Percentiles rank a stretch among this genome's conserved stretches.
phyloP scores from a whole-genome alignment of 495 filamentous ascomycete genomes.

The Jackrogersella multiformis region DNA sequence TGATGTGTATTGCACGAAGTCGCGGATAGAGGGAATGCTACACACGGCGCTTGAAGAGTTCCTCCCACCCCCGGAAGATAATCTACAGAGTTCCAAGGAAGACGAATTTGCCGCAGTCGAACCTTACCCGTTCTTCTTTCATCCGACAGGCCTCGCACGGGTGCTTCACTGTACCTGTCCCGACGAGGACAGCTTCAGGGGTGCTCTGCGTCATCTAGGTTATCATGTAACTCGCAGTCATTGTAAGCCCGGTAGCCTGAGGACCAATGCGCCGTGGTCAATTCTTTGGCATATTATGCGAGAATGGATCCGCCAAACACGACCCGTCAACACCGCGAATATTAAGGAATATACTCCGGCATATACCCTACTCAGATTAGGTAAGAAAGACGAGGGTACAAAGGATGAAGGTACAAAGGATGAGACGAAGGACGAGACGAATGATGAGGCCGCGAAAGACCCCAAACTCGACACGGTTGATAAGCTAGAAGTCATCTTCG shows the following conservation, averaged over 20 bases:
- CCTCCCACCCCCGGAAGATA: conserved; percentile 49
- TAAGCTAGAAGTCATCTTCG: conserved; percentile 75
- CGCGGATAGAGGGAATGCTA: conserved; percentile 90
- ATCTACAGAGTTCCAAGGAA: conserved; percentile 45
- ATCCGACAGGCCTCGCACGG: conserved; percentile 73
- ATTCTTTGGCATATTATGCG: conserved; percentile 94
- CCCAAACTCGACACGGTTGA: conserved; percentile 39
- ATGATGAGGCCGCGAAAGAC: conserved; percentile 31
- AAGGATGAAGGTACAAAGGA: conserved; percentile 27
- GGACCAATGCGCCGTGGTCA: conserved; percentile 88
- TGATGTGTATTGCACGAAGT: conserved; percentile 76
- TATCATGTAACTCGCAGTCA: conserved; percentile 86
- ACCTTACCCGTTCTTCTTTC: conserved; percentile 85
- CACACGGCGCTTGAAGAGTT: conserved; percentile 83
- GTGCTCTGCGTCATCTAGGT: conserved; percentile 80
- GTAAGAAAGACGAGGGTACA: conserved; percentile 29
- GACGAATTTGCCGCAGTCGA: conserved; percentile 68
- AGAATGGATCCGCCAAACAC: conserved; percentile 83
- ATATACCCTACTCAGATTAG: conserved; percentile 64
- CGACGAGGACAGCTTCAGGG: conserved; percentile 73
- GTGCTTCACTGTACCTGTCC: conserved; percentile 81
- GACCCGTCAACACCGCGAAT: conserved; percentile 73
- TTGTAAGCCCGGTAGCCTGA: conserved; percentile 84
- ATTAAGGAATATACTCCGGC: conserved; percentile 75
- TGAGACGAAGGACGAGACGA: conserved; percentile 5